Conservation (phyloP, 768 basidiomycete species). For the Xerocomellus chrysenteron region DNA sequence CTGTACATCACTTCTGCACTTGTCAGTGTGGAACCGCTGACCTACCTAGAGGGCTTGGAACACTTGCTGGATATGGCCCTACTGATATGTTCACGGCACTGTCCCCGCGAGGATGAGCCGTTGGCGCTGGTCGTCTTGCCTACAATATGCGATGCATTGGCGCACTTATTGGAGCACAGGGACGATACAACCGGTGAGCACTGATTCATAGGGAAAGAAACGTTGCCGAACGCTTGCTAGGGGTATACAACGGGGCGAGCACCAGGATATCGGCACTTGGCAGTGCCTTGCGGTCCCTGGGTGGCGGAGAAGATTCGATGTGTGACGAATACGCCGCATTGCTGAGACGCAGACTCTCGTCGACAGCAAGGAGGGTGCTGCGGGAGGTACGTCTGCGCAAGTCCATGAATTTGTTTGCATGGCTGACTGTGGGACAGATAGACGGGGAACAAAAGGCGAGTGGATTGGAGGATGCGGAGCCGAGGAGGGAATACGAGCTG, state of each 20-base stretch:
- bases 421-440: slow-evolving; percentile 7
- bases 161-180: slow-evolving; percentile 34
- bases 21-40: slow-evolving; percentile 34
- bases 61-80: slow-evolving; percentile 50
- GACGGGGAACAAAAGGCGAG: background rate
- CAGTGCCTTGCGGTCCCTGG: slow-evolving; percentile 37
- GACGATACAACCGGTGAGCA: slow-evolving; percentile 30
- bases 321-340: slow-evolving; percentile 25
- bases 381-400: slow-evolving; percentile 23
- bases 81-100: slow-evolving; percentile 46
- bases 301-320: slow-evolving; percentile 9
- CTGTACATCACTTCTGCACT: slow-evolving; percentile 38
- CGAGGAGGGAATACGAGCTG: slow-evolving; percentile 13
- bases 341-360: slow-evolving; percentile 34
- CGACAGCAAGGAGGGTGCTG: slow-evolving; percentile 26
- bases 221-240: slow-evolving; percentile 7
- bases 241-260: background rate
- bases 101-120: slow-evolving; percentile 47
- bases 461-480: background rate
- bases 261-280: slow-evolving; percentile 53
- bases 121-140: slow-evolving; percentile 51
- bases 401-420: background rate
- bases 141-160: slow-evolving; percentile 50
- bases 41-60: slow-evolving; percentile 43
- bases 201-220: background rate